Conservation (phyloP, 1,284 basidiomycete species). For the Gomphus sp. region DNA sequence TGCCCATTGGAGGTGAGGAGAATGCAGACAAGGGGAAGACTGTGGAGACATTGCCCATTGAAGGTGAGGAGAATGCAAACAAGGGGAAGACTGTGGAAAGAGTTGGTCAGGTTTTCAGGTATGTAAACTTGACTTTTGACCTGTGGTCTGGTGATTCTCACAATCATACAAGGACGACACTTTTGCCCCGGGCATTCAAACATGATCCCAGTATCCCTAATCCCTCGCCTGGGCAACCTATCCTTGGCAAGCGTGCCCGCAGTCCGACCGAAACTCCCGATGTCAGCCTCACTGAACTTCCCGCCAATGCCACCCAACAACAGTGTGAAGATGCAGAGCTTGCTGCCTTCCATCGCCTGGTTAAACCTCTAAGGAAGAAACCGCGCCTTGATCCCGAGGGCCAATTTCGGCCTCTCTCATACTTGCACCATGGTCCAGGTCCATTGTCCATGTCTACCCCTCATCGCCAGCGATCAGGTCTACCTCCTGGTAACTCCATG, state of each 20-base stretch:
- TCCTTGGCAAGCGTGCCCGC: constrained; percentile 4
- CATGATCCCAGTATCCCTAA: background rate
- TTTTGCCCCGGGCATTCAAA: too few relatives aligned
- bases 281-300: background rate
- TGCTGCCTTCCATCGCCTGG: background rate
- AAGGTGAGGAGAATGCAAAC: too few relatives aligned
- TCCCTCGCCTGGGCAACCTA: background rate
- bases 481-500: background rate
- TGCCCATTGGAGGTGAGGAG: too few relatives aligned
- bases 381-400: background rate
- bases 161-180: too few relatives aligned
- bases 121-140: too few relatives aligned
- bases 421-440: background rate
- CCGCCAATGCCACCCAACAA: background rate
- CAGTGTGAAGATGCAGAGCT: background rate
- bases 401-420: background rate
- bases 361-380: too few relatives aligned
- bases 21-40: too few relatives aligned
- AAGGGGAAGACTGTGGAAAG: too few relatives aligned
- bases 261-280: background rate
- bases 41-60: too few relatives aligned
- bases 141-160: too few relatives aligned
- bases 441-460: background rate
- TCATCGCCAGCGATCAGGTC: background rate
- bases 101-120: too few relatives aligned